These are phyloP conservation scores for Lotus japonicus DNA, from an alignment of 306 rosid genomes.

Conservation along the genomic window DNA sequence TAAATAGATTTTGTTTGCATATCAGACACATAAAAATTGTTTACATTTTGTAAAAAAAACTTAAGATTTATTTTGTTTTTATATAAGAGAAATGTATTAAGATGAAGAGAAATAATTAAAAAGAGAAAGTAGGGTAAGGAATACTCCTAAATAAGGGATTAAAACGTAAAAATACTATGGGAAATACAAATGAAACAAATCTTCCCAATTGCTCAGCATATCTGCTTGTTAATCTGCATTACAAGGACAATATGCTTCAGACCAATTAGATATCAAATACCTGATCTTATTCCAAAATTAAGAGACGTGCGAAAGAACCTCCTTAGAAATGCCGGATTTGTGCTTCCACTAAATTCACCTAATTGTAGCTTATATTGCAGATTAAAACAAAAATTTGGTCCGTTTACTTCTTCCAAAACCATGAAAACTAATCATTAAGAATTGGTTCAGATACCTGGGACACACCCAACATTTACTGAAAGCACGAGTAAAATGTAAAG, in stretches of 20 bases:
- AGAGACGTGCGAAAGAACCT: background rate
- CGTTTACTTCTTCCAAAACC: background rate
- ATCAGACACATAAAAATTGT: background rate
- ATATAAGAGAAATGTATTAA: too few species aligned
- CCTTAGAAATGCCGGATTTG: background rate
- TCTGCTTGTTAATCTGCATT: background rate
- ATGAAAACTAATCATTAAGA: background rate
- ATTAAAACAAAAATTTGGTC: background rate
- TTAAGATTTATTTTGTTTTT: background rate
- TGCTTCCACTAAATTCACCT: background rate
- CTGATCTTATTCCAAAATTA: background rate
- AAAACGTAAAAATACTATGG: background rate
- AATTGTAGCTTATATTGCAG: background rate
- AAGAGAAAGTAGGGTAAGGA: background rate
- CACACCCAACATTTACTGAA: background rate
- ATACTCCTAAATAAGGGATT: background rate
- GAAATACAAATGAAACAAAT: background rate
- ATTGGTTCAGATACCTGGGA: background rate
- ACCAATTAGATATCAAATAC: background rate
- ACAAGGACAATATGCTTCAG: background rate
- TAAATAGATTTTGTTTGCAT: constrained; percentile 18
- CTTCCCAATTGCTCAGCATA: background rate
- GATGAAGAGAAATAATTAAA: background rate
- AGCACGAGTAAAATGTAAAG: background rate
- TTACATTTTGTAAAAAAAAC: background rate